A percentile compares a stretch with the other conserved stretches of the same genome.
phyloP scores from a whole-genome alignment of 305 asterid genomes.

The Rubia peregrina region DNA sequence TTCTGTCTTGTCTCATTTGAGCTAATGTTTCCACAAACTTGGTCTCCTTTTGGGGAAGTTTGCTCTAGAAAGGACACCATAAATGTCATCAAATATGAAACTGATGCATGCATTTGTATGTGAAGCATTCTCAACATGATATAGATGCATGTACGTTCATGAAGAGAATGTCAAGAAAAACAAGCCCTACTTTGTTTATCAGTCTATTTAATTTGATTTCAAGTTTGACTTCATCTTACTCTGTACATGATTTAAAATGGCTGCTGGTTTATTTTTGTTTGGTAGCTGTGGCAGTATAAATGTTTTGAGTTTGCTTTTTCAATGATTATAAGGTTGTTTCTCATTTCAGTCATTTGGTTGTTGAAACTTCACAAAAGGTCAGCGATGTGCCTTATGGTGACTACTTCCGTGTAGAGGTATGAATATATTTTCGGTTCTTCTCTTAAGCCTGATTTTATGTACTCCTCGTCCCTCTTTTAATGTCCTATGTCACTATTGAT shows the following conservation, averaged over 20 bases:
- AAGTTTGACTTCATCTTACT: not conserved
- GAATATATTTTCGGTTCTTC: conserved; percentile 8
- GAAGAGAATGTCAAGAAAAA: not conserved
- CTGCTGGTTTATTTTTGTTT: not conserved
- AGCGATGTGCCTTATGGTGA: conserved; percentile 86
- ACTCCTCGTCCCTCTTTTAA: not conserved
- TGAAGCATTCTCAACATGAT: not conserved
- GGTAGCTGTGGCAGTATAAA: not conserved
- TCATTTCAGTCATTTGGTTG: conserved; percentile 54
- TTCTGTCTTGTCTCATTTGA: conserved; percentile 13
- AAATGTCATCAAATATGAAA: not conserved
- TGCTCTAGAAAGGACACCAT: not conserved
- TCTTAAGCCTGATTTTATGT: conserved; percentile 10
- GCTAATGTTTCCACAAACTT: not conserved
- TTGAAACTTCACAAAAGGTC: conserved; percentile 78
- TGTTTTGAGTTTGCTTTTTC: conserved; percentile 3
- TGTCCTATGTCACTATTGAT: too few species aligned
- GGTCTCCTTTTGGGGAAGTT: not conserved
- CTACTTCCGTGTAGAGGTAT: conserved; percentile 94
- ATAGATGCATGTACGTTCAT: not conserved
- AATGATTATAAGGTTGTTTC: not conserved
- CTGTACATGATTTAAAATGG: not conserved
- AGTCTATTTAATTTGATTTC: not conserved
- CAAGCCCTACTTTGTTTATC: not conserved
- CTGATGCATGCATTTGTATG: not conserved